A percentile compares a stretch with the other conserved stretches of the same genome.
Conservation (phyloP, 2,329 filamentous ascomycete species). For the Apiospora aurea region DNA sequence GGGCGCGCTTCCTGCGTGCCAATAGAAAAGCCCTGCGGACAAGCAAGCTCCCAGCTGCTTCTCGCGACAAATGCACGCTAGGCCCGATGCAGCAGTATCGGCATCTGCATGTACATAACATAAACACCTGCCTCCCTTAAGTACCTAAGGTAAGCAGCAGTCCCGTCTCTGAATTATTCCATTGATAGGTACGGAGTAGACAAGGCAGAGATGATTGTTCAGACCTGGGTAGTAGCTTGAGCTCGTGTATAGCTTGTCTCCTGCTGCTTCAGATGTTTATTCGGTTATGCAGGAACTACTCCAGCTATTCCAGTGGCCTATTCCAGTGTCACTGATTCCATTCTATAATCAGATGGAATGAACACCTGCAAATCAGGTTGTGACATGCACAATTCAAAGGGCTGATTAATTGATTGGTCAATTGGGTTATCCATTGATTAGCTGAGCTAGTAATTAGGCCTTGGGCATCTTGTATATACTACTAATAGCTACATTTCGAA, state of each 20-base stretch:
- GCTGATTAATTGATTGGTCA: not conserved
- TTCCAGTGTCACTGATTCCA: not conserved
- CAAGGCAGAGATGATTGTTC: too few species aligned
- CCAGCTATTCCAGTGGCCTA: not conserved
- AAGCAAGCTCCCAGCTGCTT: conserved; percentile 12
- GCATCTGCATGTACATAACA: not conserved
- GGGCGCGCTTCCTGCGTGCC: conserved; percentile 29
- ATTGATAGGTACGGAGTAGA: too few species aligned
- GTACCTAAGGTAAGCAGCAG: not conserved
- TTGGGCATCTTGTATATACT: conserved; percentile 1
- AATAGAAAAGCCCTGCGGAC: conserved; percentile 3
- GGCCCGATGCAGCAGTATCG: not conserved
- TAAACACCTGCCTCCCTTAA: not conserved
- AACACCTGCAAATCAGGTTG: not conserved
- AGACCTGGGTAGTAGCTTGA: too few species aligned
- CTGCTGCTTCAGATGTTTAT: not conserved
- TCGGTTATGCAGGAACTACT: not conserved
- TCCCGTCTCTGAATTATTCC: not conserved
- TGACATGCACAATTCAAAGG: too few species aligned
- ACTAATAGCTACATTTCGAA: not conserved
- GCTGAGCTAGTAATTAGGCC: not conserved
- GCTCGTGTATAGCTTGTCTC: too few species aligned
- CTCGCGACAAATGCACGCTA: conserved; percentile 4
- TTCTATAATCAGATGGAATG: not conserved
- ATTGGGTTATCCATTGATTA: not conserved